phyloP scores from a whole-genome alignment of 495 filamentous ascomycete genomes.

The Talaromyces proteolyticus region DNA sequence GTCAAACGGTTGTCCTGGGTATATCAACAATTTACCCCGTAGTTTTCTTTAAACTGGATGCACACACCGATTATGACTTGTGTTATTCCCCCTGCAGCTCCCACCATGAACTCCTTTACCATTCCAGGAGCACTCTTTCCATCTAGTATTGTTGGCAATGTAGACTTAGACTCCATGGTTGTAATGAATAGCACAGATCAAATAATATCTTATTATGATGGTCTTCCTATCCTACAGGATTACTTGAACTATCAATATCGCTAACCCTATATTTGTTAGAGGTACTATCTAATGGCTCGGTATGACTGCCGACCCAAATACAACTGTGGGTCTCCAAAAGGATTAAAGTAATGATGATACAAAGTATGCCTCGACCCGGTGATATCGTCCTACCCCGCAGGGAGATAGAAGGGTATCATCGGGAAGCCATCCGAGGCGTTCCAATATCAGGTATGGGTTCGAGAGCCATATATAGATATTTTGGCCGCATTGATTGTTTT shows the following conservation, averaged over 20 bases:
- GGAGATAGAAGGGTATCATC: background rate
- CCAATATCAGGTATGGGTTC: background rate
- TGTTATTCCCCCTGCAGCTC: conserved; percentile 74
- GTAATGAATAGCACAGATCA: background rate
- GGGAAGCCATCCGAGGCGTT: background rate
- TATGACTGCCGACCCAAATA: conserved; percentile 9
- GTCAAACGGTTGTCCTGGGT: no score
- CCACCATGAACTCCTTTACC: conserved; percentile 75
- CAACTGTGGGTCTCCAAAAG: conserved; percentile 6
- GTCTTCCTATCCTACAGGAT: no score
- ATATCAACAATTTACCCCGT: no score
- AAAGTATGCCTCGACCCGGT: background rate
- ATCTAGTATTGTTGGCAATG: conserved; percentile 6
- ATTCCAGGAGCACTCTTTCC: conserved; percentile 6
- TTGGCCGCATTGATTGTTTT: background rate
- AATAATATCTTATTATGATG: background rate
- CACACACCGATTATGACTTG: conserved; percentile 83
- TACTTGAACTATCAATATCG: no score
- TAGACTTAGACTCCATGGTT: conserved; percentile 2
- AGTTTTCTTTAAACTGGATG: no score
- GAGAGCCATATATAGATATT: background rate
- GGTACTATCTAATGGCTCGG: background rate
- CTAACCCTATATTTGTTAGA: no score
- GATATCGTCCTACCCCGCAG: background rate
- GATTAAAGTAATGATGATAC: background rate